Conservation (phyloP, 148 eudicot genomes). For the Rhododendron mucronatum region DNA sequence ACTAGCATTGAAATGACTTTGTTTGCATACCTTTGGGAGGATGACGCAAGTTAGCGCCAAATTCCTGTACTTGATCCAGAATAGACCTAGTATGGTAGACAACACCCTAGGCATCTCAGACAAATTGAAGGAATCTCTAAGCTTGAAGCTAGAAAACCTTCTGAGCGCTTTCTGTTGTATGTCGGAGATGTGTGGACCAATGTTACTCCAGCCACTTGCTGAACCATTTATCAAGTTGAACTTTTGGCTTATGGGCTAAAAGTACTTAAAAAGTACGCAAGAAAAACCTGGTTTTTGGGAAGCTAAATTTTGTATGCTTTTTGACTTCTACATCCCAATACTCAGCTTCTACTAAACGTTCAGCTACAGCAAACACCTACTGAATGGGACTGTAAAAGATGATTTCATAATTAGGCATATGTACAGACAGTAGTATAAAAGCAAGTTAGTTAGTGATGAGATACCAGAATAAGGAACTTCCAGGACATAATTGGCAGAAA, state of each 20-base stretch:
- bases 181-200: constrained; percentile 25
- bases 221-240: constrained; percentile 19
- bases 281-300: not conserved
- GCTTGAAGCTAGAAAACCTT: constrained; percentile 37
- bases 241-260: not conserved
- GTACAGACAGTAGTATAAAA: not conserved
- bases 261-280: not conserved
- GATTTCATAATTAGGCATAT: not conserved
- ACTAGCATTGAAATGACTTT: not conserved
- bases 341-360: not conserved
- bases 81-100: constrained; percentile 33
- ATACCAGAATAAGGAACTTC: constrained; percentile 68
- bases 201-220: constrained; percentile 30
- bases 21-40: constrained; percentile 35
- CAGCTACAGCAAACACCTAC: not conserved
- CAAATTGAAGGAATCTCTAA: constrained; percentile 21
- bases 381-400: not conserved
- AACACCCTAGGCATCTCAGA: constrained; percentile 29
- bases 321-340: not conserved
- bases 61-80: constrained; percentile 28
- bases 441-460: not conserved
- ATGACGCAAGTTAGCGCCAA: constrained; percentile 20
- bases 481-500: constrained; percentile 60
- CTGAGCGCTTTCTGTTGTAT: constrained; percentile 35
- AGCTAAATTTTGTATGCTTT: not conserved